Base-by-base conservation (phyloP, 1,139 yeast genomes). In the Lodderomyces parapsilosis region DNA sequence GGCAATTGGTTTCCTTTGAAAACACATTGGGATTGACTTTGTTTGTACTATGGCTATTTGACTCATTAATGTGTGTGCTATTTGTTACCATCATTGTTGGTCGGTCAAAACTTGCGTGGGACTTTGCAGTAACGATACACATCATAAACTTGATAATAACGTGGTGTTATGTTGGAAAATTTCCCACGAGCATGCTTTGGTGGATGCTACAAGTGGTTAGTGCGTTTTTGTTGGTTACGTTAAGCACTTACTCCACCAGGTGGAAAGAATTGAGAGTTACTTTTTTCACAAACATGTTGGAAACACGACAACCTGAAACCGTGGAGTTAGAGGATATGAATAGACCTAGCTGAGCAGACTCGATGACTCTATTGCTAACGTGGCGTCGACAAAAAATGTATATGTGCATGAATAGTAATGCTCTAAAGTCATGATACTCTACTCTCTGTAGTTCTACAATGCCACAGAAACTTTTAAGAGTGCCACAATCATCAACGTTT, bases 81-180 rank as follows among this genome's bases (percentile, higher is more conserved):
- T 89, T 89, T 56, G 82, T 93, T 57, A 88, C 96, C 0, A 66
- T 90, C 4, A 83, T 91, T 18, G 96, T 93, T 14, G 97, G 98
- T 0, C 71, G 98, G 47, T 86, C 96, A 34, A 93, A 91, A 62
- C 68, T 93, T 45, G 98, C 97, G 0, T 86, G 96, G 86, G 99
- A 93, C 63, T 93, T 91, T 67, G 96, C 96, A 10, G 59, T 93
- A 27, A 91, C 99, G 0, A 73, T 93, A 13, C 97, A 93, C 62
- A 81, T 87, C 14, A 78, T 93, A 42, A 86, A 91, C 62, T 64
- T 91, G 32, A 44, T 83, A 2, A 81, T 88, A 6, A 88, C 82
- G 0, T 83, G 90, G 82, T 49, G 77, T 1, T 82, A 79, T 50
- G 72, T 86, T 5, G 78, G 83, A 1, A 68, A 73, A 34, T 77